Conservation (phyloP, 164 flowering plant genomes). For the Vitis cinerea region DNA sequence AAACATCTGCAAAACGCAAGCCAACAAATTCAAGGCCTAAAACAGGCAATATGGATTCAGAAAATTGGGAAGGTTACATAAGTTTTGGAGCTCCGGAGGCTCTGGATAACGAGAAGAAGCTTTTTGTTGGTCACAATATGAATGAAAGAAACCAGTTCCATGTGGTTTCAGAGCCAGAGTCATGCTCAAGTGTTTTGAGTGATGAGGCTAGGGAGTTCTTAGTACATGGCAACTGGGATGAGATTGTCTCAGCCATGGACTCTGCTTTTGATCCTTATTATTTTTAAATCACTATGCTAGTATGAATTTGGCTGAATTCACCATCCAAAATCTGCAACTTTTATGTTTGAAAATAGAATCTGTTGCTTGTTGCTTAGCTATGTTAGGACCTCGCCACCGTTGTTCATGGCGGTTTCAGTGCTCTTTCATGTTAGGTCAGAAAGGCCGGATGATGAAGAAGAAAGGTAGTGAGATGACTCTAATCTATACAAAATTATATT, state of each 20-base stretch:
- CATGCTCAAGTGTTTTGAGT: slow-evolving; percentile 17
- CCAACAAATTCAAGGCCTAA: slow-evolving; percentile 18
- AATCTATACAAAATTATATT: too few relatives aligned
- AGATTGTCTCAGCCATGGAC: slow-evolving; percentile 46
- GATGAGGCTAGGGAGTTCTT: slow-evolving; percentile 9
- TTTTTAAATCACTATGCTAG: too few relatives aligned
- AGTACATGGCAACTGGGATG: slow-evolving; percentile 46
- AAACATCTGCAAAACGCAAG: slow-evolving; percentile 12
- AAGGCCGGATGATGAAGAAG: too few relatives aligned
- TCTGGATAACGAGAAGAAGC: slow-evolving; percentile 22
- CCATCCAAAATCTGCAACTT: too few relatives aligned
- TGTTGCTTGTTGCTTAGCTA: too few relatives aligned
- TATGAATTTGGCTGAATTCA: too few relatives aligned
- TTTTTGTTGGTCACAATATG: slow-evolving; percentile 1
- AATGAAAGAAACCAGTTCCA: slow-evolving; percentile 15
- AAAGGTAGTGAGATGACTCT: too few relatives aligned
- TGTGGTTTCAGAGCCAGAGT: background rate
- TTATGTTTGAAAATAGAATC: too few relatives aligned
- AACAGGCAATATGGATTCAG: slow-evolving; percentile 40
- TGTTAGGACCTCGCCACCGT: too few relatives aligned
- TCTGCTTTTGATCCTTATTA: slow-evolving; percentile 21
- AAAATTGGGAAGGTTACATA: slow-evolving; percentile 15
- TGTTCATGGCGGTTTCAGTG: too few relatives aligned
- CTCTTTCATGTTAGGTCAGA: too few relatives aligned
- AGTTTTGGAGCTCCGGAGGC: slow-evolving; percentile 11